A percentile compares a stretch with the other conserved stretches of the same genome.
Evolutionary conservation across 2,329 filamentous ascomycete genomes (phyloP).

Genomic region (Elsinoe necatrix): DNA sequence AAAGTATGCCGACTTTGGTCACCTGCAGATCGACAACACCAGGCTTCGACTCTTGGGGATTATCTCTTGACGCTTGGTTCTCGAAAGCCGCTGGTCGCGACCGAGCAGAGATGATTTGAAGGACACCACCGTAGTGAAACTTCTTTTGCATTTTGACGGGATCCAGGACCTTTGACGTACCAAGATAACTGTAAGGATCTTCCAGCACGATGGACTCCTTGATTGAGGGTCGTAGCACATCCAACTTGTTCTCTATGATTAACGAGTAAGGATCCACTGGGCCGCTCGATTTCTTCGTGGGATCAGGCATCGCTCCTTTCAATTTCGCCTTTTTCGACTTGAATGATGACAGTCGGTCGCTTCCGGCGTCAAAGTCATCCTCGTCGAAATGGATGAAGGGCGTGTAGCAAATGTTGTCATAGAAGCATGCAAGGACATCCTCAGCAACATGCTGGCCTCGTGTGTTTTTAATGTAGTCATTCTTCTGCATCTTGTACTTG

Average conservation of each 20-base stretch:
- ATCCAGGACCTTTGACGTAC: slow-evolving; percentile 66
- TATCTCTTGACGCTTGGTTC: slow-evolving; percentile 73
- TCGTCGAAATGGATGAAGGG: slow-evolving; percentile 98
- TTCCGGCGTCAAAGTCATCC: slow-evolving; percentile 74
- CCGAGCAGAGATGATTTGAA: slow-evolving; percentile 90
- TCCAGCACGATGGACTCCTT: slow-evolving; percentile 90
- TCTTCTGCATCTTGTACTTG: slow-evolving; percentile 96
- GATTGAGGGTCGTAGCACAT: slow-evolving; percentile 71
- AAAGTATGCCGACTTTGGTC: slow-evolving; percentile 87
- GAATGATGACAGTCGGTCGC: slow-evolving; percentile 60
- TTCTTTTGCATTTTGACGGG: slow-evolving; percentile 74
- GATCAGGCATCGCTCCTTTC: slow-evolving; percentile 55
- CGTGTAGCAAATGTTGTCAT: slow-evolving; percentile 97
- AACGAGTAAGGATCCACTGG: slow-evolving; percentile 84
- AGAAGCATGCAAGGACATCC: slow-evolving; percentile 90
- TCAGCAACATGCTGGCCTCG: slow-evolving; percentile 84
- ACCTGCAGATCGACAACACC: slow-evolving; percentile 96
- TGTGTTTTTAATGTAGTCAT: slow-evolving; percentile 92
- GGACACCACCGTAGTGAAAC: slow-evolving; percentile 81
- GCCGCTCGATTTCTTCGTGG: slow-evolving; percentile 60
- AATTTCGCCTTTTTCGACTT: slow-evolving; percentile 66
- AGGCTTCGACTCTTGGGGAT: slow-evolving; percentile 77
- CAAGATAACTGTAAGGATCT: slow-evolving; percentile 82
- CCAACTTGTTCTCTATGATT: slow-evolving; percentile 82
- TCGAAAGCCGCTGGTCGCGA: slow-evolving; percentile 94